Evolutionary conservation across 441 rosid genomes (phyloP).

Genomic region (Pelargonium cotyledonis): DNA sequence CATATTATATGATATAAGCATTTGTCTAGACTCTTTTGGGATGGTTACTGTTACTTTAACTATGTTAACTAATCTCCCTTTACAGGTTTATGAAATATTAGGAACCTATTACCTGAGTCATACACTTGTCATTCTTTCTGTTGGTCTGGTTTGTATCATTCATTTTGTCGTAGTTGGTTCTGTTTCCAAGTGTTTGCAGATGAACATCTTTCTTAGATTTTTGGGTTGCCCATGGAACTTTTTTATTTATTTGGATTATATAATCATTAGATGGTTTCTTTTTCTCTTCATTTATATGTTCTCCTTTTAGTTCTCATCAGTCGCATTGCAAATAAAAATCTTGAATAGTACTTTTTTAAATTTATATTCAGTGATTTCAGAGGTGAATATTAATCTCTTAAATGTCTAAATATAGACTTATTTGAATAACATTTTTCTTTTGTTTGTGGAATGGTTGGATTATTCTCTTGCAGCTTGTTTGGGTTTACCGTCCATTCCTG

Average conservation of each 20-base stretch:
- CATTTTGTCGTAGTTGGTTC: not conserved
- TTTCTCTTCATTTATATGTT: too few relatives aligned
- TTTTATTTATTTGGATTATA: not conserved
- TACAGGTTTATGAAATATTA: not conserved
- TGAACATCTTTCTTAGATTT: not conserved
- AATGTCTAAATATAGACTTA: not conserved
- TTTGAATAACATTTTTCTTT: slow-evolving; percentile 5
- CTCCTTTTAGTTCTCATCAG: not conserved
- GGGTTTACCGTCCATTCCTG: slow-evolving; percentile 52
- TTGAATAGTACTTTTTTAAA: not conserved
- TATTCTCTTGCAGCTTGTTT: slow-evolving; percentile 66
- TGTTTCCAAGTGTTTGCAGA: not conserved
- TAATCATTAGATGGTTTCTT: not conserved
- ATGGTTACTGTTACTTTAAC: not conserved
- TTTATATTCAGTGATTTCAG: not conserved
- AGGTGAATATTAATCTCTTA: not conserved
- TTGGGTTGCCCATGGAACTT: not conserved
- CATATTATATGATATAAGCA: not conserved
- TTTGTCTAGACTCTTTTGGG: not conserved
- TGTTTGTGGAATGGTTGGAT: slow-evolving; percentile 18
- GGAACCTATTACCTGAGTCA: slow-evolving; percentile 2
- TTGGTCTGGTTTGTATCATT: not conserved
- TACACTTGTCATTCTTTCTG: not conserved
- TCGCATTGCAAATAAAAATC: not conserved
- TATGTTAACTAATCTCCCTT: not conserved